These are phyloP conservation scores for Diaporthe citri DNA, from an alignment of 2,329 filamentous ascomycete genomes.

Conservation along the genomic window DNA sequence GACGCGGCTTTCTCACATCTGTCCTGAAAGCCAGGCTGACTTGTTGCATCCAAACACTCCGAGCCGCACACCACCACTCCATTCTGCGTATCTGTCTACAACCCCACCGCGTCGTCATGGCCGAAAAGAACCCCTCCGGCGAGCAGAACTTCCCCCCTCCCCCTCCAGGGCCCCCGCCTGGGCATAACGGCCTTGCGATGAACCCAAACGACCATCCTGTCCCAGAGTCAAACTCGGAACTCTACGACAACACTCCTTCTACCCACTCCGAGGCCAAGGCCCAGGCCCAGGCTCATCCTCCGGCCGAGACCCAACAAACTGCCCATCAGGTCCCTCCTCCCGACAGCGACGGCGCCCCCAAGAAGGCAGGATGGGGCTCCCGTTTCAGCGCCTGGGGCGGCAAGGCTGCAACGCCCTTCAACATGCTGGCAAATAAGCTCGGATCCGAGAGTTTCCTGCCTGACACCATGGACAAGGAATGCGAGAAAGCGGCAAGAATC, in stretches of 20 bases:
- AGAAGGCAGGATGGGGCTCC: slow-evolving; percentile 43
- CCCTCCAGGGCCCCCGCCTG: slow-evolving; percentile 46
- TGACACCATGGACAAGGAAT: slow-evolving; percentile 87
- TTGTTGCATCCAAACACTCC: not conserved
- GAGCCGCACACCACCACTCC: not conserved
- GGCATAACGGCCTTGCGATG: slow-evolving; percentile 42
- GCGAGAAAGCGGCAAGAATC: slow-evolving; percentile 90
- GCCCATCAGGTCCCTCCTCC: slow-evolving; percentile 39
- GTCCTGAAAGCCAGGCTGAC: not conserved
- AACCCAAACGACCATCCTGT: slow-evolving; percentile 46
- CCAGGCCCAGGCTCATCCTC: not conserved
- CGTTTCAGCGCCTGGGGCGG: slow-evolving; percentile 52
- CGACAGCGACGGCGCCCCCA: slow-evolving; percentile 32
- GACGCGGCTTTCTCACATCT: not conserved
- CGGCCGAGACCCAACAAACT: not conserved
- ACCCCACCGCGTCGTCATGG: slow-evolving; percentile 20
- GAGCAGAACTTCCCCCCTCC: slow-evolving; percentile 45
- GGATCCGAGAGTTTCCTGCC: slow-evolving; percentile 90
- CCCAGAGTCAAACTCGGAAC: slow-evolving; percentile 44
- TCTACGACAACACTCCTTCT: slow-evolving; percentile 32
- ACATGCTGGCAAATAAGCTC: slow-evolving; percentile 83
- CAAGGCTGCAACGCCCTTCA: slow-evolving; percentile 78
- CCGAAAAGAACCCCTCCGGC: slow-evolving; percentile 32
- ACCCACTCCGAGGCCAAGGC: not conserved
- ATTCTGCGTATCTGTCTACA: not conserved